Evolutionary conservation across 805 yeast genomes (phyloP).

Genomic region (Ogataea minuta): DNA sequence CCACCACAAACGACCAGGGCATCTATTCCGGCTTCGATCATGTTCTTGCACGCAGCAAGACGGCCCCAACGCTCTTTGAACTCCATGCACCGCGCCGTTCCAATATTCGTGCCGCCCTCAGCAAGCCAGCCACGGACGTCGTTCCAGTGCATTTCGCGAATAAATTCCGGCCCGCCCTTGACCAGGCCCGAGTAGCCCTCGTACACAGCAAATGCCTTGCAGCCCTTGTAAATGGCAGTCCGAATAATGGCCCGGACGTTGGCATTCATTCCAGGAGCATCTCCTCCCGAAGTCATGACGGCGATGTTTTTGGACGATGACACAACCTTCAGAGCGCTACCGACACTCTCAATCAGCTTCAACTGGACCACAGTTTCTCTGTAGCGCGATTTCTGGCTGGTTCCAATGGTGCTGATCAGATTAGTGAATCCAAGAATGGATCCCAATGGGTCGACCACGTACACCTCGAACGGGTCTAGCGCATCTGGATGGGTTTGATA

Average conservation of each 20-base stretch:
- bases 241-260: constrained; percentile 72
- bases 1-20: constrained; percentile 82
- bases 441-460: constrained; percentile 82
- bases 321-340: constrained; percentile 1
- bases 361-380: constrained; percentile 2
- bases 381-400: constrained; percentile 20
- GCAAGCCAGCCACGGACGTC: constrained; percentile 71
- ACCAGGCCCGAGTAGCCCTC: constrained; percentile 78
- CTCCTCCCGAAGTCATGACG: constrained; percentile 82
- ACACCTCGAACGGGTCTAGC: constrained; percentile 71
- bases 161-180: constrained; percentile 53
- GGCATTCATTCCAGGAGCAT: constrained; percentile 80
- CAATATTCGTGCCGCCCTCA: constrained; percentile 75
- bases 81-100: constrained; percentile 72
- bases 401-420: constrained; percentile 49
- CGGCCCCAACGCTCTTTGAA: constrained; percentile 69
- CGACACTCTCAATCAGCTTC: background rate
- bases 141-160: constrained; percentile 66
- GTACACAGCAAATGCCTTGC: constrained; percentile 64
- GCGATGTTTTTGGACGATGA: constrained; percentile 49
- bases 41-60: constrained; percentile 58
- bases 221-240: constrained; percentile 61
- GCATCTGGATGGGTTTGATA: constrained; percentile 69
- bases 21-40: constrained; percentile 71
- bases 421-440: constrained; percentile 77